phyloP scores from a whole-genome alignment of 75 land plant genomes.

The Pinus albicaulis region DNA sequence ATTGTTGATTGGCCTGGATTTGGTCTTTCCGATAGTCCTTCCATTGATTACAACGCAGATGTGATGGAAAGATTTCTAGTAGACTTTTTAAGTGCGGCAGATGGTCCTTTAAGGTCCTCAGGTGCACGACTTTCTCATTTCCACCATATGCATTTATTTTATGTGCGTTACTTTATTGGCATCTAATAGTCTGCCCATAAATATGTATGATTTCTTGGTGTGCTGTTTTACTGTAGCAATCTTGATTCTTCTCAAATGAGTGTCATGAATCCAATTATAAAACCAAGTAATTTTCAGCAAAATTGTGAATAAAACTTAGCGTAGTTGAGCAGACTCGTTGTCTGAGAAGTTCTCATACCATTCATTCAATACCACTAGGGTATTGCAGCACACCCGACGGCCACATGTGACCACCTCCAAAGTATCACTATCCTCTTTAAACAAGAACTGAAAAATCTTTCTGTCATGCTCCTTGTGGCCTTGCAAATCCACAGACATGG shows the following conservation, averaged over 20 bases:
- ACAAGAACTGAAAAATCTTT: too few relatives aligned
- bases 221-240: background rate
- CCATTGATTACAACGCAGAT: constrained; percentile 84
- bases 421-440: too few relatives aligned
- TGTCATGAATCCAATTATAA: background rate
- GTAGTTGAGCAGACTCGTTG: too few relatives aligned
- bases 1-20: constrained; percentile 98
- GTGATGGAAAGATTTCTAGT: constrained; percentile 85
- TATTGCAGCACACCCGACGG: too few relatives aligned
- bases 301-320: background rate
- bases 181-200: background rate
- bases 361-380: too few relatives aligned
- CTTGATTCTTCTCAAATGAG: background rate
- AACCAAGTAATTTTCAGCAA: background rate
- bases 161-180: background rate
- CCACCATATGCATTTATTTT: background rate
- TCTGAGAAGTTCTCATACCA: too few relatives aligned
- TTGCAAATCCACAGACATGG: too few relatives aligned
- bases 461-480: too few relatives aligned
- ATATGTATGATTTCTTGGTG: background rate
- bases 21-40: constrained; percentile 88
- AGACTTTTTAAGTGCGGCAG: constrained; percentile 61
- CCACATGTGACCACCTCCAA: too few relatives aligned
- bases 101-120: constrained; percentile 61
- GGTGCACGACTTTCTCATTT: constrained; percentile 26